Evolutionary conservation across 2,329 filamentous ascomycete species (phyloP).

Genomic region (Helotiales sp.): DNA sequence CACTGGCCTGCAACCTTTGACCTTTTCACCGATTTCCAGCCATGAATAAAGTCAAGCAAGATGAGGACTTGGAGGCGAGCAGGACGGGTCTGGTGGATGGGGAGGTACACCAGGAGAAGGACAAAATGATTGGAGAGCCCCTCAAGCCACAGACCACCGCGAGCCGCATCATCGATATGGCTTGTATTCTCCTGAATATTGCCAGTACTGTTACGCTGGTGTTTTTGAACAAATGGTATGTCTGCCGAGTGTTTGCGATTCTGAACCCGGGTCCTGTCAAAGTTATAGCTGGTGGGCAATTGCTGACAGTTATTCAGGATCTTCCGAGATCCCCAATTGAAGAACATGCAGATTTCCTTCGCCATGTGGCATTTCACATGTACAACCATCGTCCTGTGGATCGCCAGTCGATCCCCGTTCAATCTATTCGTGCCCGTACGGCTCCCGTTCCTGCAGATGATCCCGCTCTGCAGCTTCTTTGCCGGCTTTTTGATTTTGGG

Average conservation of each 20-base stretch:
- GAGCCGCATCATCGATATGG: constrained; percentile 28
- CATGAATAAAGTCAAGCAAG: constrained; percentile 24
- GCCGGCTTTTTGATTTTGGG: constrained; percentile 52
- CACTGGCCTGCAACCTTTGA: neutral
- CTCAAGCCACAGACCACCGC: constrained; percentile 27
- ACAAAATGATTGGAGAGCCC: constrained; percentile 7
- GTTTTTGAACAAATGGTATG: constrained; percentile 52
- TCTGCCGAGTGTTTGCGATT: neutral
- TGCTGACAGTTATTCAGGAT: constrained; percentile 42
- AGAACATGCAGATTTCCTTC: constrained; percentile 51
- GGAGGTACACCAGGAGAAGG: constrained; percentile 15
- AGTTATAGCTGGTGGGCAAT: neutral
- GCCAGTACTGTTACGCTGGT: constrained; percentile 50
- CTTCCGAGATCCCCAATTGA: constrained; percentile 50
- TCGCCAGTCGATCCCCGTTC: constrained; percentile 49
- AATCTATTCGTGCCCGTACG: constrained; percentile 51
- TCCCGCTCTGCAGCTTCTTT: constrained; percentile 53
- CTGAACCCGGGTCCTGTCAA: neutral
- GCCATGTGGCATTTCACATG: constrained; percentile 54
- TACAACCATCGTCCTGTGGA: constrained; percentile 50
- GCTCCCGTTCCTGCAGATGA: constrained; percentile 50
- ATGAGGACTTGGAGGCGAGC: constrained; percentile 39
- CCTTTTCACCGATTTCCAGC: neutral
- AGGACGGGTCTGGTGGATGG: constrained; percentile 27
- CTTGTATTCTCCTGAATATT: constrained; percentile 50